Percentiles rank a stretch among this genome's conserved stretches.
Evolutionary conservation across 768 basidiomycete species (phyloP).

Genomic region (Lentinula sp.): DNA sequence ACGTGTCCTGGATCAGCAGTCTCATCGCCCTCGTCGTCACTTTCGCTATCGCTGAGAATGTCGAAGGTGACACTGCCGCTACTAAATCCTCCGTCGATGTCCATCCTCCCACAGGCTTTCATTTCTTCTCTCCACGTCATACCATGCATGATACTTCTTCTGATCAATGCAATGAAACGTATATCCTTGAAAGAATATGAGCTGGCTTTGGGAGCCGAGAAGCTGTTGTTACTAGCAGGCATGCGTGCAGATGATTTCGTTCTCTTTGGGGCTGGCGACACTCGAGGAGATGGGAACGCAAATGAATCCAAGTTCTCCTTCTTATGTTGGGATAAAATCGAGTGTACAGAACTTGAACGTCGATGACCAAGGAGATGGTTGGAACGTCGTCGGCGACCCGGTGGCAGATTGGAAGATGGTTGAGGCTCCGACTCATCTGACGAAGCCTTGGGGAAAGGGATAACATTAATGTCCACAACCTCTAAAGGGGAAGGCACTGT

Average conservation of each 20-base stretch:
- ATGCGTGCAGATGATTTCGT: neutral
- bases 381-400: constrained; percentile 2
- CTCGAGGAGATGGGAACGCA: neutral
- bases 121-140: neutral
- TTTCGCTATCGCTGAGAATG: constrained; percentile 3
- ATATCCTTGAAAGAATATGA: constrained; percentile 2
- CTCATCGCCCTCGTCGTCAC: neutral
- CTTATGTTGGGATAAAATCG: neutral
- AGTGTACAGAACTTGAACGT: constrained; percentile 2
- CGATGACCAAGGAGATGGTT: constrained; percentile 5
- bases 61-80: constrained; percentile 5
- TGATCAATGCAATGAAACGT: constrained; percentile 1
- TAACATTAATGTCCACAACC: constrained; percentile 1
- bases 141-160: constrained; percentile 2
- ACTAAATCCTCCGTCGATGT: neutral
- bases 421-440: neutral
- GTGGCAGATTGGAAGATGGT: neutral
- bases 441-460: constrained; percentile 1
- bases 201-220: neutral
- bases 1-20: neutral
- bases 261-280: neutral
- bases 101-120: neutral
- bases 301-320: constrained; percentile 1
- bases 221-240: neutral
- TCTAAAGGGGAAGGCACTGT: neutral